These are phyloP conservation scores for Paraphoma sp. DNA, from an alignment of 2,329 filamentous ascomycete genomes.

Conservation along the genomic window DNA sequence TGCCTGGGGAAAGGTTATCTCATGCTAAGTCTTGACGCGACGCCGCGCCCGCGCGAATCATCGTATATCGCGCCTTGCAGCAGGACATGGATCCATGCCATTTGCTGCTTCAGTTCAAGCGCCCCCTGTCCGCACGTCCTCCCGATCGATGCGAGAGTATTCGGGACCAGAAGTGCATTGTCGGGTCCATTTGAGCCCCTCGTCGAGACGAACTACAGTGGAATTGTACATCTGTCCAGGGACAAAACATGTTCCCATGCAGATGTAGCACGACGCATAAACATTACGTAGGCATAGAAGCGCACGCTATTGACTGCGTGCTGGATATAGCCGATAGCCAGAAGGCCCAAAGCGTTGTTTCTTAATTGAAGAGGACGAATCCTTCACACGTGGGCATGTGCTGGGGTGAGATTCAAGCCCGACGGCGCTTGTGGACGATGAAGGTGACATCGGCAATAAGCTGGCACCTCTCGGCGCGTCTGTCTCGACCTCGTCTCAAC, in stretches of 20 bases:
- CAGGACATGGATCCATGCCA: slow-evolving; percentile 17
- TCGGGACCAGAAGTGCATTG: slow-evolving; percentile 9
- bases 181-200: slow-evolving; percentile 3
- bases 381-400: neutral
- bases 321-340: neutral
- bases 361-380: neutral
- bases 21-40: slow-evolving; percentile 4
- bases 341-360: neutral
- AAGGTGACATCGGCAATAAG: slow-evolving; percentile 14
- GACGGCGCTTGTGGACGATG: slow-evolving; percentile 11
- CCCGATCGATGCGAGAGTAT: slow-evolving; percentile 10
- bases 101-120: slow-evolving; percentile 32
- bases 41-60: slow-evolving; percentile 7
- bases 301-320: neutral
- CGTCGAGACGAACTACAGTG: neutral
- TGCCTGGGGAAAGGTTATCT: neutral
- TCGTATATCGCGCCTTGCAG: slow-evolving; percentile 1
- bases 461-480: slow-evolving; percentile 7
- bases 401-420: slow-evolving; percentile 11
- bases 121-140: slow-evolving; percentile 3
- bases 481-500: slow-evolving; percentile 4
- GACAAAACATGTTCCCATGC: neutral
- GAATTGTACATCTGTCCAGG: neutral
- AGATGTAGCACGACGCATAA: neutral
- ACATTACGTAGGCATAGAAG: neutral